Base-by-base conservation (phyloP, 129 eudicot genomes). In the Chrysanthemum seticuspe region DNA sequence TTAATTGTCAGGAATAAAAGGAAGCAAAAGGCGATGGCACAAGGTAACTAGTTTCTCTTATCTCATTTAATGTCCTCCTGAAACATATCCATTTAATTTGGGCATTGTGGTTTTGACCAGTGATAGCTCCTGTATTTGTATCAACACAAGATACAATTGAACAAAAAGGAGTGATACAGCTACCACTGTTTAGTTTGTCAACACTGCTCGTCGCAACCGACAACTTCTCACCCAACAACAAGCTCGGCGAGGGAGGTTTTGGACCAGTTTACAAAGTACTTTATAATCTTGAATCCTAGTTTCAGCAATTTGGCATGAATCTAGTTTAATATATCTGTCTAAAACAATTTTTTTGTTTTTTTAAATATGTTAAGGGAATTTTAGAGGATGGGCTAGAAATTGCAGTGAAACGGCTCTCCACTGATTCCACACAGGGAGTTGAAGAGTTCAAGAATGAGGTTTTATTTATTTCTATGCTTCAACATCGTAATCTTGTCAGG, bases 401-500 rank as follows among this genome's bases (percentile, higher is more conserved):
- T 47, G 91, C 96, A 31, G 91, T 86, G 53, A 89, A 89, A 47
- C 63, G 87, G 56, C 77, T 86, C 9, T 89, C 96, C 3, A 48
- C 36, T 18, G 29, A 36, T 6, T 86, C 91, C 6, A 27, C 57
- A 1, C 91, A 86, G 67, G 96, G 96, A 13, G 51, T 55, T 25
- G 61, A 74, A 4, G 87, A 86, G 79, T 86, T 86, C 65, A 83
- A 67, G 81, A 88, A 82, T 15, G 95, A 88, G 76, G 73, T 81
- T 40, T 48, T 70, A 11, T 75, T 79, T 23, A 82, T 89, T 13
- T 85, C 87, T 7, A 86, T 79, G 57, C 87, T 86, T 25, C 96
- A 89, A 70, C 91, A 88, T 44, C 58, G 89, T 5, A 88, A 88
- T 82, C 85, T 88, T 47, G 91, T 88, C 11, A 83, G 71, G 81